phyloP scores from a whole-genome alignment of 371 early-diverging fungal genomes.

The Rhizopus arrhizus region DNA sequence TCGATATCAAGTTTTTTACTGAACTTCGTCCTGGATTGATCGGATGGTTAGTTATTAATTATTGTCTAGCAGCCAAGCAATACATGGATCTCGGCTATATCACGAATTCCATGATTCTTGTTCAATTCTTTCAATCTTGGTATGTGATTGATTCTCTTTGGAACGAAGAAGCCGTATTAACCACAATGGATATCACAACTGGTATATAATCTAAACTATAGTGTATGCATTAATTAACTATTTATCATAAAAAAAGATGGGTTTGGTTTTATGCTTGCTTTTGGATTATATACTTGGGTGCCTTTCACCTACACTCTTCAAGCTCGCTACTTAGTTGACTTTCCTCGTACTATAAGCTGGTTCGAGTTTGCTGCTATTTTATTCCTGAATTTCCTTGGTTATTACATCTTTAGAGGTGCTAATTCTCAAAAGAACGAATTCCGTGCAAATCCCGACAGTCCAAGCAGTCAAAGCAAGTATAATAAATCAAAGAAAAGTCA shows the following conservation, averaged over 20 bases:
- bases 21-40: constrained; percentile 92
- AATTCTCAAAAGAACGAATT: constrained; percentile 93
- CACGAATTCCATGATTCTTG: constrained; percentile 79
- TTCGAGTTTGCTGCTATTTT: constrained; percentile 54
- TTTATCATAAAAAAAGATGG: constrained; percentile 65
- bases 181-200: constrained; percentile 93
- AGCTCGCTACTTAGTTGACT: constrained; percentile 81
- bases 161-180: constrained; percentile 80
- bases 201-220: constrained; percentile 22
- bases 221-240: not conserved
- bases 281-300: constrained; percentile 89
- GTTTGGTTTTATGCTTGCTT: constrained; percentile 92
- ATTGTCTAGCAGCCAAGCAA: constrained; percentile 80
- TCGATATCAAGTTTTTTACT: constrained; percentile 92
- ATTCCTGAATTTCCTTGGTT: constrained; percentile 68
- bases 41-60: constrained; percentile 80
- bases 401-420: constrained; percentile 85
- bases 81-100: constrained; percentile 65
- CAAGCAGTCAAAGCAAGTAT: constrained; percentile 62
- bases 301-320: constrained; percentile 91
- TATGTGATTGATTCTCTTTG: constrained; percentile 88
- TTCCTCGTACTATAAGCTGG: constrained; percentile 63
- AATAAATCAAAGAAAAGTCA: not conserved
- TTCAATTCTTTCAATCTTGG: constrained; percentile 72
- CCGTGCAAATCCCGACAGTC: constrained; percentile 73